Conservation (phyloP, 768 basidiomycete genomes). For the Amanita molliuscula region DNA sequence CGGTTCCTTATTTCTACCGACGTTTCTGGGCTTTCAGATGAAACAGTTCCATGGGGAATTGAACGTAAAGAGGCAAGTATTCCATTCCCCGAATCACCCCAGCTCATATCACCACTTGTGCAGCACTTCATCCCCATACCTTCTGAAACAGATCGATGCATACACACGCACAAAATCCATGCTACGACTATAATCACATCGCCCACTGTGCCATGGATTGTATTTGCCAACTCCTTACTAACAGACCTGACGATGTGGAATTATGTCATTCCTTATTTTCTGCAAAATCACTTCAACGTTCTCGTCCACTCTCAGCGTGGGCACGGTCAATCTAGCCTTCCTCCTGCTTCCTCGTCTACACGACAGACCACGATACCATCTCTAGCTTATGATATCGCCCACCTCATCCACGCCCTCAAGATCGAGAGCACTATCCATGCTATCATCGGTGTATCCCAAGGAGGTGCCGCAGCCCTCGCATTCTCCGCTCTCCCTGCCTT, state of each 20-base stretch:
- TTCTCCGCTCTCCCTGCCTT: slow-evolving; percentile 27
- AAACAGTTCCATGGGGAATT: slow-evolving; percentile 38
- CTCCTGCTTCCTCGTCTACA: slow-evolving; percentile 10
- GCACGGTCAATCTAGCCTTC: slow-evolving; percentile 34
- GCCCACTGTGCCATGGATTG: slow-evolving; percentile 37
- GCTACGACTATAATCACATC: slow-evolving; percentile 28
- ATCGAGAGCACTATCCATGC: slow-evolving; percentile 30
- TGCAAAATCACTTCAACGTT: slow-evolving; percentile 28
- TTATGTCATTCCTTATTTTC: slow-evolving; percentile 28
- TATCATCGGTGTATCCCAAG: slow-evolving; percentile 44
- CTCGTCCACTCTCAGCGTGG: slow-evolving; percentile 43
- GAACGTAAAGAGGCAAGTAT: slow-evolving; percentile 30
- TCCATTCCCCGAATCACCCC: neutral
- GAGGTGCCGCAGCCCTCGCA: slow-evolving; percentile 39
- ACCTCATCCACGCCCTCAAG: slow-evolving; percentile 22
- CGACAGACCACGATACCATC: slow-evolving; percentile 28
- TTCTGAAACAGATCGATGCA: slow-evolving; percentile 15
- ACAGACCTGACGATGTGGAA: slow-evolving; percentile 41
- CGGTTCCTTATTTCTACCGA: slow-evolving; percentile 54
- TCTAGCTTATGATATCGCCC: slow-evolving; percentile 34
- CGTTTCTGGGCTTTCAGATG: slow-evolving; percentile 41
- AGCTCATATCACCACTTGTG: neutral
- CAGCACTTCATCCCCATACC: slow-evolving; percentile 31
- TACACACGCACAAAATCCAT: slow-evolving; percentile 25
- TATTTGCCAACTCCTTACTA: slow-evolving; percentile 39